Evolutionary conservation across 2,329 filamentous ascomycete genomes (phyloP), one percentile per base, ranked within the genome.

Genomic region (Apiospora koreana): DNA sequence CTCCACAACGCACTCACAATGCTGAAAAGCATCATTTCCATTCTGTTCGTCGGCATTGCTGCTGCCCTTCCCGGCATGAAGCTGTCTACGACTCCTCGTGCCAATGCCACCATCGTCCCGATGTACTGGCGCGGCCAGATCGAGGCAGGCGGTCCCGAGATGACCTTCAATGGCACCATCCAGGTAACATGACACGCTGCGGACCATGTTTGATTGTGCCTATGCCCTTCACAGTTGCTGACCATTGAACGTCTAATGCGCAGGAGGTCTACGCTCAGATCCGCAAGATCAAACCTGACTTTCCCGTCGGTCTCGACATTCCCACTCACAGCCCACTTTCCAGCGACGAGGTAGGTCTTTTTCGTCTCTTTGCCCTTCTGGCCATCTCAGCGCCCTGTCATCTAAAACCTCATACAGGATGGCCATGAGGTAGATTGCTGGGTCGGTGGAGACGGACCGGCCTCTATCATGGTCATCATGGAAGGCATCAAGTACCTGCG

Each of bases 111-210:
- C 31, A 14, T 62, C 18, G 5, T 31, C 54, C 3, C n/a, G 3
- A 62, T 62, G 54, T 38, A 38, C 54, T 62, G 54, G 54, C 54
- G 54, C 54, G 54, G 54, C 38, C 54, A 62, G 54, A 62, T 62
- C 31, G 54, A 62, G 54, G 54, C 21, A 12, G 54, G 54, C 54
- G 31, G 54, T 16, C 54, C 54, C 8, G 54, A 62, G 54, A 62
- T 62, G 54, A 62, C 8, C 54, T 62, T 62, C 54, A 38, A 7
- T 4, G 54, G 54, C 31, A 38, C 28, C 18, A n/a, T 62, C 25
- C 50, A 54, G 50, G 50, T 54, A 54, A 18, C 1, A 18, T 43
- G 5, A 14, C 14, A 54, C 25, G 10, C 48, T 14, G 6, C 18
- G 10, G 16, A 31, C 12, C 4, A 25, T 28, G 23, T 1, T 28